Base-by-base conservation (phyloP, 495 filamentous ascomycete genomes). In the Pseudoneurospora amorphoporcata region DNA sequence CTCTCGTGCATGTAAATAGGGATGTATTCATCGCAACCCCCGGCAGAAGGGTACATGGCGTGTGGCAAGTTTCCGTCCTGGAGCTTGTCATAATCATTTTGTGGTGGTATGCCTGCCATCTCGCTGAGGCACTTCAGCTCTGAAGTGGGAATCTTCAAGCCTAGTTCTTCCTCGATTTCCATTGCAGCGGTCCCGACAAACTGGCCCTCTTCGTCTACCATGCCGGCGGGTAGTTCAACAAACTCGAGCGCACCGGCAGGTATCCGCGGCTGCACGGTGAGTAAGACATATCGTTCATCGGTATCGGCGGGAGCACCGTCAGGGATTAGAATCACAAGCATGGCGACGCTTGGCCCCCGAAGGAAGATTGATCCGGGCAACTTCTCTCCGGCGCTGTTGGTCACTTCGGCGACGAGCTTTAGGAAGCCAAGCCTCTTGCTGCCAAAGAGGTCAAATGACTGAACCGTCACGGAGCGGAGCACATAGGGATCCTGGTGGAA, bases 1-100 rank as follows among this genome's bases (percentile, higher is more conserved):
- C 91, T 89, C 82, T 94, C 87, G 80, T 90, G 89, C 72, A 93
- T 80, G 77, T 93, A 95, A 40, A 97, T 82, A 7, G 89, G 90
- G 42, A 97, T 90, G 76, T 90, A 92, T 79, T 97, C 94, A 81
- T 97, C 94, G 75, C 92, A 93, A 0, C 89, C 94, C 0, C 94
- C 94, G 3, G 92, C 85, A 45, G 89, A 92, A 0, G 92, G 92
- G 78, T 91, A 97, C 75, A 95, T 84, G 0, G 84, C 92, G 68
- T 81, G 80, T 39, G 91, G 88, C 19, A 94, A 75, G 4, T 77
- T 76, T 74, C 91, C 88, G 29, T 73, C 76, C 41, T 77, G 74
- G 41, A 73, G 76, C 69, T 76, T 71, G 6, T 71, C 70, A 53
- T 78, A 80, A 5, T 82, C 79, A 17, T 2, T 16, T 14, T 65